These are phyloP conservation scores for Przewalskia tangutica DNA, from an alignment of 257 asterid genomes.

Conservation along the genomic window DNA sequence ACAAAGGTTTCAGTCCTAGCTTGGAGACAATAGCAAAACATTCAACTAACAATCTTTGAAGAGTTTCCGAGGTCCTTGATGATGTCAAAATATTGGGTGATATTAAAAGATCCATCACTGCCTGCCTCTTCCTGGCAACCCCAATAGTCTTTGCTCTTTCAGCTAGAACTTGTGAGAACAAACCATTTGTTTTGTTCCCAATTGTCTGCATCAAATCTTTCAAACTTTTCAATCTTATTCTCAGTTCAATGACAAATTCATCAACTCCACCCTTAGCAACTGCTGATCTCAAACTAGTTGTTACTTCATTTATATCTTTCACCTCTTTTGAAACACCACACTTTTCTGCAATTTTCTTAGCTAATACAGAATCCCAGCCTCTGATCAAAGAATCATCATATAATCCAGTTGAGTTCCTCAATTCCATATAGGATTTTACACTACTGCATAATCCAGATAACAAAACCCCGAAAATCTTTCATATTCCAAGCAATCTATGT, in stretches of 20 bases:
- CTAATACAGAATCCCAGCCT: slow-evolving; percentile 25
- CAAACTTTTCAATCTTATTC: slow-evolving; percentile 26
- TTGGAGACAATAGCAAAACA: too few relatives aligned
- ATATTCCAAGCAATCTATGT: neutral
- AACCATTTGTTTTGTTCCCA: slow-evolving; percentile 25
- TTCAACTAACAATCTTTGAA: too few relatives aligned
- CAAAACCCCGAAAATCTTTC: slow-evolving; percentile 41
- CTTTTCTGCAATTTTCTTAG: slow-evolving; percentile 13
- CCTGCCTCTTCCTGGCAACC: too few relatives aligned
- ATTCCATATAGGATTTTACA: slow-evolving; percentile 22
- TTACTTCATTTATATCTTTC: slow-evolving; percentile 32
- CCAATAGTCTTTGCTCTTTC: too few relatives aligned
- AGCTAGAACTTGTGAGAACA: slow-evolving; percentile 42
- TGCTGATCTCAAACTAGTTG: slow-evolving; percentile 2
- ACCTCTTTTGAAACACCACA: slow-evolving; percentile 33
- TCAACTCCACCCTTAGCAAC: neutral
- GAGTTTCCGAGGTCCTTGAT: too few relatives aligned
- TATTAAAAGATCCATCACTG: too few relatives aligned
- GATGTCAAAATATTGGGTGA: too few relatives aligned
- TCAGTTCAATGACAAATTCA: slow-evolving; percentile 18
- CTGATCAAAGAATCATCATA: slow-evolving; percentile 25
- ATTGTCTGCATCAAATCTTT: slow-evolving; percentile 23
- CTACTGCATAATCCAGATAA: slow-evolving; percentile 36
- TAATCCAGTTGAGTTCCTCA: slow-evolving; percentile 17
- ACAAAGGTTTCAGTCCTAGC: too few relatives aligned